Base-by-base conservation (phyloP, 768 basidiomycete genomes). In the Tricholoma saponaceum region DNA sequence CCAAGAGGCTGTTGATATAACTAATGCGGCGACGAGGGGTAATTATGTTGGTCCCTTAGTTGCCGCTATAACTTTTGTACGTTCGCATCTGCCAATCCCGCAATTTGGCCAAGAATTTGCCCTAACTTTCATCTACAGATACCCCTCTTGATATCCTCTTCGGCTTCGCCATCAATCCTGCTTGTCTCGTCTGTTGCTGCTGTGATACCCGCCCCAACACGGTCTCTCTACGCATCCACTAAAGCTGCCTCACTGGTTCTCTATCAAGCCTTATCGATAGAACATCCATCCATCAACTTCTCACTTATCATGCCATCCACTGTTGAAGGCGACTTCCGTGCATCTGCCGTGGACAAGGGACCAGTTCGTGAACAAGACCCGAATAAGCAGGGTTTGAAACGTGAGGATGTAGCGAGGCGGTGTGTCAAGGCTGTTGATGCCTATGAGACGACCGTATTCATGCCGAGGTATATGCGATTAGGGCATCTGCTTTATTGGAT, bases 141-240 rank as follows among this genome's bases (percentile, higher is more conserved):
- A 5, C 94, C 94, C 0, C 68, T 93, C 0, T 80, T 96, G 32
- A 74, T 81, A 10, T 66, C 76, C 23, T 81, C 85, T 0, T 94
- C 92, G 0, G 56, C 67, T 0, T 77, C 82, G 0, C 93, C 94
- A 0, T 83, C 90, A 0, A 77, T 96, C 35, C 81, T 92, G 25
- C 83, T 95, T 41, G 67, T 97, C 33, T 92, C 92, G 7, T 89
- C 87, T 26, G 74, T 88, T 2, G 95, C 87, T 2, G 84, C 91
- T 2, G 76, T 87, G 5, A 85, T 95, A 33, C 90, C 95, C 2
- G 84, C 94, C 0, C 95, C 95, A 0, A 93, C 90, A 0, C 86
- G 95, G 6, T 75, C 90, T 0, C 73, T 98, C 33, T 98, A 98
- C 67, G 84, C 81, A 0, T 84, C 92, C 3, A 90, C 89, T 9